Evolutionary conservation across 768 basidiomycete species (phyloP), one percentile per base, ranked within the genome.

Genomic region (Calocybe gangraenosa): DNA sequence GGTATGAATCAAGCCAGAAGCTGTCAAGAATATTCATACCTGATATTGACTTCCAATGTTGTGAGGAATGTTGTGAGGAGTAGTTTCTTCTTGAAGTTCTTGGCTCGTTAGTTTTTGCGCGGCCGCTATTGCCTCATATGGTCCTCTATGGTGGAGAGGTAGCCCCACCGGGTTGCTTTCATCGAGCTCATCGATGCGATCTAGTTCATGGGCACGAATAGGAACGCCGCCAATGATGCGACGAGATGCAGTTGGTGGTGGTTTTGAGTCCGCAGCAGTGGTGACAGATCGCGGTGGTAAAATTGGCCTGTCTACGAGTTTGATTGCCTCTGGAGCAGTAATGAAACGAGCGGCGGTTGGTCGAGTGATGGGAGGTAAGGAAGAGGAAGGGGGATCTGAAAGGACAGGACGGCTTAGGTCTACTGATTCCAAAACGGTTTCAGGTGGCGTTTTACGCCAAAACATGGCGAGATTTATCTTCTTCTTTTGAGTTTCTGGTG

Each of bases 101-200:
- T 51, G 36, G 53, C 52, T 42, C 64, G 63, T 58, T 32, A 28
- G 25, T 11, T n/a, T n/a, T n/a, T 28, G 25, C 13, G 67, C 54
- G 35, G 60, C 67, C 31, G 59, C 58, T 32, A 76, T 71, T 2
- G 75, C 84, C 57, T 90, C 84, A 55, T 89, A 91, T n/a, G 85
- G 86, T 0, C 86, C 82, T 23, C 68, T 69, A 53, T 89, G 85
- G 58, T 89, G 87, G 50, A 83, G 64, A 14, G 70, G 62, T 7
- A 71, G 48, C 3, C 87, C 87, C 47, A 81, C 70, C 1, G 87
- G 85, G 60, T 81, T 84, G 5, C 79, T 77, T 58, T 87, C 84
- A 59, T 90, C 88, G 25, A 90, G 63, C 61, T 87, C 84, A 58
- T 91, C 87, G 49, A 91, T 83, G 22, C 73, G 71, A 65, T 89